Base-by-base conservation (phyloP, 129 eudicot species). In the Mikania micrantha region DNA sequence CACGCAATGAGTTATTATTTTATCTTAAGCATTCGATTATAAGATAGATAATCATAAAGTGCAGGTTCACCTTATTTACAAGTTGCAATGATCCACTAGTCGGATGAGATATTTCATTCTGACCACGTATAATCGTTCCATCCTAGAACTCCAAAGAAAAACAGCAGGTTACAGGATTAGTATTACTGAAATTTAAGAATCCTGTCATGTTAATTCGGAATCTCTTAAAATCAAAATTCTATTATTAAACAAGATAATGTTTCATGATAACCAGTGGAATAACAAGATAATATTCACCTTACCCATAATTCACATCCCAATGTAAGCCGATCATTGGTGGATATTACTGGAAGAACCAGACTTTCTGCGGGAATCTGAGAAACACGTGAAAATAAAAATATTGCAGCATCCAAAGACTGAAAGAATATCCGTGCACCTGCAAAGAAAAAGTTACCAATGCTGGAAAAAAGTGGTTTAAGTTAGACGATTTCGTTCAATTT, bases 351-450 rank as follows among this genome's bases (percentile, higher is more conserved):
- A 60, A 93, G 98, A 52, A 93, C 96, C 28, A 84, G 81, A 73
- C 98, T 93, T 81, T 88, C 98, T 4, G 85, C 22, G 8, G 98
- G 90, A 58, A 93, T 88, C 20, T 84, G 88, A 36, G 98, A 88
- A 58, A 93, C 98, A 17, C 96, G 96, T 75, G 98, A 88, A 86
- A 93, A 93, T 75, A 93, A 83, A 79, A 93, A 93, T 24, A 93
- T 93, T 36, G 98, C 96, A 79, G 98, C 96, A 74, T 93, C 98
- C 63, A 93, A 67, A 16, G 98, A 93, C 80, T 87, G 95, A 73
- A 88, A 93, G 85, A 93, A 93, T 80, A 86, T 86, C 41, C 98
- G 87, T 3, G 98, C 98, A 65, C 98, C 98, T 78, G 98, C 98
- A 70, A 93, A 93, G 86, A 93, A 93, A 72, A 93, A 93, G 77